These are phyloP conservation scores for Picea sitchensis DNA, from an alignment of 75 land plant species.

Conservation along the genomic window DNA sequence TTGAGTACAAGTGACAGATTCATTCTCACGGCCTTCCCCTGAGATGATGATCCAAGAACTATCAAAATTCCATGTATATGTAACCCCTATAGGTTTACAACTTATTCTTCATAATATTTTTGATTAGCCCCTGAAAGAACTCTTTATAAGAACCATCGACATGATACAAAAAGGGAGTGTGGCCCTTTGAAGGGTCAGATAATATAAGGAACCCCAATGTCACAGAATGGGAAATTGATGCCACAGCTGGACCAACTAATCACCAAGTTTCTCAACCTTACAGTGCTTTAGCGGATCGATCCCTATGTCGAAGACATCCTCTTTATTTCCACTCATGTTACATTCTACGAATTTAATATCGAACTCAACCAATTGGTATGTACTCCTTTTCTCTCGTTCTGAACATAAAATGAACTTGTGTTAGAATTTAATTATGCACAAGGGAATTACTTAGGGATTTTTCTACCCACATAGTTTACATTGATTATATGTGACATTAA, in stretches of 20 bases:
- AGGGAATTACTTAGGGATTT: too few species aligned
- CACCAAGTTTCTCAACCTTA: constrained; percentile 87
- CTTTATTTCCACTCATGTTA: constrained; percentile 88
- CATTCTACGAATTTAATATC: constrained; percentile 90
- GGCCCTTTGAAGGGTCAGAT: too few species aligned
- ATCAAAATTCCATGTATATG: too few species aligned
- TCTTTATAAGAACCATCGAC: too few species aligned
- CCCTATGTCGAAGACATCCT: constrained; percentile 91
- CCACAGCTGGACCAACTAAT: constrained; percentile 74
- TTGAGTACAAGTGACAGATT: background rate
- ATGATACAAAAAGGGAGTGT: too few species aligned
- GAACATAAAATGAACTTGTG: too few species aligned
- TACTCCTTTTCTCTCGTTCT: too few species aligned
- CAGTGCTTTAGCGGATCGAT: constrained; percentile 89
- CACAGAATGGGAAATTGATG: constrained; percentile 71
- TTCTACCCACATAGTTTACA: constrained; percentile 14
- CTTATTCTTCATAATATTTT: background rate
- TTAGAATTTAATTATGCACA: too few species aligned
- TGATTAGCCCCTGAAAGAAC: too few species aligned
- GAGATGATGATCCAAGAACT: background rate
- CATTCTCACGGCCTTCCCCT: background rate
- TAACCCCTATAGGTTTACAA: background rate
- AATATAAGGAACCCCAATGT: constrained; percentile 18
- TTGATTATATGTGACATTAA: too few species aligned
- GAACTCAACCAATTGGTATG: constrained; percentile 57